Conservation (phyloP, 2,329 filamentous ascomycete species). For the Fusarium caatingaense region DNA sequence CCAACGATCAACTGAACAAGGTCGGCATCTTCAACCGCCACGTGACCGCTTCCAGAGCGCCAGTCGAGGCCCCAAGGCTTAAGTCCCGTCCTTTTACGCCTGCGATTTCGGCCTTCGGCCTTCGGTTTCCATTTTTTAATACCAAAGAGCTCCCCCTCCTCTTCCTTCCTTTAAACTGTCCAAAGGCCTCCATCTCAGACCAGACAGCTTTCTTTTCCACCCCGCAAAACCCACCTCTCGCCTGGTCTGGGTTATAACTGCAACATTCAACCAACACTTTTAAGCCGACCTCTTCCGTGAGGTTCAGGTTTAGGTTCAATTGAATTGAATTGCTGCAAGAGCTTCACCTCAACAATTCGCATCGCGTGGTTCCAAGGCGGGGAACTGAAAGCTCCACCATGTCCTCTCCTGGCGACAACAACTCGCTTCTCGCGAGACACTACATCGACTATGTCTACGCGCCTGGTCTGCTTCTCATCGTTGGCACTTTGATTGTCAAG, state of each 20-base stretch:
- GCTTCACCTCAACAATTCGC: constrained; percentile 17
- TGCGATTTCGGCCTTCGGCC: constrained; percentile 33
- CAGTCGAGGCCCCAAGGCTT: background rate
- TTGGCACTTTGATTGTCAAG: constrained; percentile 83
- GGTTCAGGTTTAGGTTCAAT: constrained; percentile 32
- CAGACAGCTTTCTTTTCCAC: constrained; percentile 10
- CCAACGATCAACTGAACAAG: background rate
- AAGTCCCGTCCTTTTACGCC: background rate
- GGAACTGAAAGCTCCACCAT: constrained; percentile 34
- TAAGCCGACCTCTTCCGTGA: constrained; percentile 2
- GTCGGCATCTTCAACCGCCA: constrained; percentile 27
- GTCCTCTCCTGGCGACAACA: constrained; percentile 45
- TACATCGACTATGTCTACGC: constrained; percentile 86
- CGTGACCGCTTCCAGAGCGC: constrained; percentile 25
- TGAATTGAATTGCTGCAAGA: constrained; percentile 35
- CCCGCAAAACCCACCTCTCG: constrained; percentile 11
- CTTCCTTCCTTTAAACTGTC: constrained; percentile 28
- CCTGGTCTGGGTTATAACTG: constrained; percentile 12
- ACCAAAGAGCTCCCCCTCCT: constrained; percentile 34
- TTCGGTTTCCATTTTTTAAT: constrained; percentile 32
- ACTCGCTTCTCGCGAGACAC: constrained; percentile 62
- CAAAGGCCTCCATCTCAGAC: constrained; percentile 7
- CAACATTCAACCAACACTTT: background rate
- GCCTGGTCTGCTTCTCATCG: constrained; percentile 80
- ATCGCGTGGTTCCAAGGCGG: constrained; percentile 29